Evolutionary conservation across 176 grass and related monocot species (phyloP).

Genomic region (Areca catechu): DNA sequence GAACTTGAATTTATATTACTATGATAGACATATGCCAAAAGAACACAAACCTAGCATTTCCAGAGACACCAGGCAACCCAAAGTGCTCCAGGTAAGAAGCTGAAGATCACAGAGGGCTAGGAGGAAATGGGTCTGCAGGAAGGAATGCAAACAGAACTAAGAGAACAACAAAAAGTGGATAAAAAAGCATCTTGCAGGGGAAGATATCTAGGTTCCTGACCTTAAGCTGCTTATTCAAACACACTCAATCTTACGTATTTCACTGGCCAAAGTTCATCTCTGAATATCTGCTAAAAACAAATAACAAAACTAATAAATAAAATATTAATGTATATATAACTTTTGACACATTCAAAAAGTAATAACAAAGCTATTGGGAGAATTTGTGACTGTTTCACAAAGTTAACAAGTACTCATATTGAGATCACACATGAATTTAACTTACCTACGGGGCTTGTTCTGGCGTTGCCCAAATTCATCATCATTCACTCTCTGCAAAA

Average conservation of each 20-base stretch:
- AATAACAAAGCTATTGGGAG: neutral
- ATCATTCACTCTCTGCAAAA: conserved; percentile 52
- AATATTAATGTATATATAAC: neutral
- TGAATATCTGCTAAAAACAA: conserved; percentile 60
- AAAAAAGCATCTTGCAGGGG: neutral
- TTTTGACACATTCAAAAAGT: too few species aligned
- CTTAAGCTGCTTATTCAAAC: conserved; percentile 30
- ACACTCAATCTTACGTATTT: conserved; percentile 29
- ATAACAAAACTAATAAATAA: conserved; percentile 17
- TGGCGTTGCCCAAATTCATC: conserved; percentile 80
- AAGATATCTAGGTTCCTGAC: neutral
- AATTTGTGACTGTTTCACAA: neutral
- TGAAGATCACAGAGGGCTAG: conserved; percentile 15
- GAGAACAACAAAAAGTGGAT: neutral
- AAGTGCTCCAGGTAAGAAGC: conserved; percentile 12
- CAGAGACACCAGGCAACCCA: neutral
- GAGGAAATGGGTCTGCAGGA: neutral
- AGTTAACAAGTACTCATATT: conserved; percentile 5
- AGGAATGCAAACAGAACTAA: neutral
- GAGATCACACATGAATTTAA: neutral
- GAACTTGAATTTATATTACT: too few species aligned
- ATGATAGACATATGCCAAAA: too few species aligned
- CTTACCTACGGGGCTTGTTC: conserved; percentile 94
- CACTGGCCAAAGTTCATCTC: conserved; percentile 97
- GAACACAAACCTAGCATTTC: conserved; percentile 6